Evolutionary conservation across 495 filamentous ascomycete genomes (phyloP).

Genomic region (Chaetomium fimeti): DNA sequence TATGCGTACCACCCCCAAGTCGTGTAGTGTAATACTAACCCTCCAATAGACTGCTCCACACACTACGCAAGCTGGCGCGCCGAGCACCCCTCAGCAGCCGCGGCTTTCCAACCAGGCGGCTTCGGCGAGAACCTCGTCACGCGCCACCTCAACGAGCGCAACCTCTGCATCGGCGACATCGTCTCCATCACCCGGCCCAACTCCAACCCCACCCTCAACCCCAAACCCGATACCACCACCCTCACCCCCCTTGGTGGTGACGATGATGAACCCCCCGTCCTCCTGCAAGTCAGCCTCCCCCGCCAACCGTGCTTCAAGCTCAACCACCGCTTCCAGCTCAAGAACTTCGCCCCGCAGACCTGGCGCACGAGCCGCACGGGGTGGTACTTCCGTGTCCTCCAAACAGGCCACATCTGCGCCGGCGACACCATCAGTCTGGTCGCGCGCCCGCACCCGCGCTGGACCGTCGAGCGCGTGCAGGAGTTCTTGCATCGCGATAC

Average conservation of each 20-base stretch:
- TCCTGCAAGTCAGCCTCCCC: constrained; percentile 45
- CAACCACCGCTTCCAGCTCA: constrained; percentile 55
- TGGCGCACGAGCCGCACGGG: constrained; percentile 53
- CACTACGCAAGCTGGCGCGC: constrained; percentile 52
- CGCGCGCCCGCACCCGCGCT: constrained; percentile 46
- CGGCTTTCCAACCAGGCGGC: constrained; percentile 49
- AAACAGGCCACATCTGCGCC: constrained; percentile 46
- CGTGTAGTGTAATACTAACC: not conserved
- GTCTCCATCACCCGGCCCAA: constrained; percentile 38
- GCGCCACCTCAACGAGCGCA: constrained; percentile 52
- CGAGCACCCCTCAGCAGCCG: constrained; percentile 45
- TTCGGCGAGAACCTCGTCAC: constrained; percentile 60
- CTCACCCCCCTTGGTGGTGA: too few species aligned
- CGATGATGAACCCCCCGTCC: constrained; percentile 7
- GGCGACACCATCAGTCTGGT: constrained; percentile 49
- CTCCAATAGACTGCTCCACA: constrained; percentile 45
- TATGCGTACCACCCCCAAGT: too few species aligned
- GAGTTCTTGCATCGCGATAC: constrained; percentile 53
- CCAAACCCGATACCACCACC: not conserved
- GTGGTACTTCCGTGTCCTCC: constrained; percentile 56
- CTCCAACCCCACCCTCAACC: not conserved
- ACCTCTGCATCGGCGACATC: constrained; percentile 59
- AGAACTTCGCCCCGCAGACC: constrained; percentile 54
- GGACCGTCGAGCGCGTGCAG: constrained; percentile 57
- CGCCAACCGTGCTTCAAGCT: constrained; percentile 58